These are phyloP conservation scores for Heterobasidion occidentale DNA, from an alignment of 1,284 basidiomycete species.

Conservation along the genomic window DNA sequence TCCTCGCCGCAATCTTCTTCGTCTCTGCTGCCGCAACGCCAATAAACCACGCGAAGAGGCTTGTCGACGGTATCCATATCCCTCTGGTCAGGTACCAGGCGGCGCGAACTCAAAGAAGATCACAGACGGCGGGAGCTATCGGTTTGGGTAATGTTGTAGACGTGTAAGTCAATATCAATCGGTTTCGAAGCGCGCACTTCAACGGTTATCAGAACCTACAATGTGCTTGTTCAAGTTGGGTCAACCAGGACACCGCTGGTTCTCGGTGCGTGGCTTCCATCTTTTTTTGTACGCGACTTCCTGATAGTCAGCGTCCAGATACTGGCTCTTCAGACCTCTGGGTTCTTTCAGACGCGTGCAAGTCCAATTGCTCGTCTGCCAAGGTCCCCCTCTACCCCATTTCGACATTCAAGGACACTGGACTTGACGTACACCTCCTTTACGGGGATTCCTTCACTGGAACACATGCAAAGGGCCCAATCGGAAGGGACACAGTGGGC, in stretches of 20 bases:
- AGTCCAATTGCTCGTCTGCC: slow-evolving; percentile 12
- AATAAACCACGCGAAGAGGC: not conserved
- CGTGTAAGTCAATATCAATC: not conserved
- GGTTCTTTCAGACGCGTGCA: slow-evolving; percentile 26
- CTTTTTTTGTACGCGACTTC: not conserved
- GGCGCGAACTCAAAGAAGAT: not conserved
- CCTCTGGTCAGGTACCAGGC: not conserved
- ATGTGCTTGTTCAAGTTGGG: slow-evolving; percentile 21
- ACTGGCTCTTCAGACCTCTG: slow-evolving; percentile 33
- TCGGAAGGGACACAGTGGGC: slow-evolving; percentile 24
- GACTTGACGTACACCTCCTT: slow-evolving; percentile 18
- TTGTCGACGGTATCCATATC: not conserved
- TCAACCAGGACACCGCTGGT: slow-evolving; percentile 19
- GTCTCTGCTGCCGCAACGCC: not conserved
- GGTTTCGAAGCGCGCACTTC: not conserved
- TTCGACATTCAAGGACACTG: slow-evolving; percentile 14
- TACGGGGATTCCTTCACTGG: slow-evolving; percentile 31
- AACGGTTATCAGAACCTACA: slow-evolving; percentile 22
- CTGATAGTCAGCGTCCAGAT: slow-evolving; percentile 15
- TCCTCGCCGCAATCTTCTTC: not conserved
- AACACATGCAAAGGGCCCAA: slow-evolving; percentile 25
- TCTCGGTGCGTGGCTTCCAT: slow-evolving; percentile 15
- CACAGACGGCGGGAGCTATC: not conserved
- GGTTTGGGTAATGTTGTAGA: not conserved
- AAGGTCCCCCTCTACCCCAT: slow-evolving; percentile 21